These are phyloP conservation scores for Hericium alpestre DNA, from an alignment of 768 basidiomycete species.

Conservation along the genomic window DNA sequence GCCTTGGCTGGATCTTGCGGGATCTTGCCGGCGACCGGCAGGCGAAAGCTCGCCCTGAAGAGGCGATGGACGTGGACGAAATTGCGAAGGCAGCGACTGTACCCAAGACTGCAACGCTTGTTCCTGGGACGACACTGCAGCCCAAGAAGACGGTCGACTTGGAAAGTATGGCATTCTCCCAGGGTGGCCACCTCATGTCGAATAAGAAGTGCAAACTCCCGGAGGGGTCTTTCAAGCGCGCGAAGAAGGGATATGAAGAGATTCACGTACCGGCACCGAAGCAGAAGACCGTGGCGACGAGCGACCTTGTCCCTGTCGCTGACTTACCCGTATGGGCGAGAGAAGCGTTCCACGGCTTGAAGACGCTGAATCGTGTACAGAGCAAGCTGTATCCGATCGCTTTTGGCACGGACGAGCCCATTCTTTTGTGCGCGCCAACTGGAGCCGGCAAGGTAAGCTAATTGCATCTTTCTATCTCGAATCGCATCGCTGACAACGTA, in stretches of 20 bases:
- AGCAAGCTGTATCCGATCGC: conserved; percentile 88
- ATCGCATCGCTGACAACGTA: conserved; percentile 9
- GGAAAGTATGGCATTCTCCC: conserved; percentile 90
- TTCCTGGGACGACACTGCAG: conserved; percentile 78
- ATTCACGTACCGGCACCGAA: conserved; percentile 95
- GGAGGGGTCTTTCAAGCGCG: conserved; percentile 93
- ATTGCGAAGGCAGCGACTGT: conserved; percentile 34
- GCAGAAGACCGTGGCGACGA: conserved; percentile 48
- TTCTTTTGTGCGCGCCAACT: conserved; percentile 93
- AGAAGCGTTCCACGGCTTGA: conserved; percentile 71
- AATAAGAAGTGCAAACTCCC: conserved; percentile 98
- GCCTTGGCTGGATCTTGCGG: conserved; percentile 88
- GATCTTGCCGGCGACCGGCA: conserved; percentile 79
- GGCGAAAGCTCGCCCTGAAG: conserved; percentile 35
- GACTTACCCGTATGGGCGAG: conserved; percentile 79
- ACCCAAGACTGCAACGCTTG: conserved; percentile 77
- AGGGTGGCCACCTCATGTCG: conserved; percentile 94
- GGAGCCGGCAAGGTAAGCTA: conserved; percentile 88
- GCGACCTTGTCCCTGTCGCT: conserved; percentile 62
- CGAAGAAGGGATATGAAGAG: conserved; percentile 95
- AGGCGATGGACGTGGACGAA: conserved; percentile 76
- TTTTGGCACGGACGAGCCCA: conserved; percentile 89
- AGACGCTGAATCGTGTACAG: conserved; percentile 81
- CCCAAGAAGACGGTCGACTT: conserved; percentile 82
- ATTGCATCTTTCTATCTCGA: background rate